Percentiles rank a stretch among this genome's conserved stretches.
phyloP scores from a whole-genome alignment of 2,329 filamentous ascomycete species.

The Pyrenochaeta sp. region DNA sequence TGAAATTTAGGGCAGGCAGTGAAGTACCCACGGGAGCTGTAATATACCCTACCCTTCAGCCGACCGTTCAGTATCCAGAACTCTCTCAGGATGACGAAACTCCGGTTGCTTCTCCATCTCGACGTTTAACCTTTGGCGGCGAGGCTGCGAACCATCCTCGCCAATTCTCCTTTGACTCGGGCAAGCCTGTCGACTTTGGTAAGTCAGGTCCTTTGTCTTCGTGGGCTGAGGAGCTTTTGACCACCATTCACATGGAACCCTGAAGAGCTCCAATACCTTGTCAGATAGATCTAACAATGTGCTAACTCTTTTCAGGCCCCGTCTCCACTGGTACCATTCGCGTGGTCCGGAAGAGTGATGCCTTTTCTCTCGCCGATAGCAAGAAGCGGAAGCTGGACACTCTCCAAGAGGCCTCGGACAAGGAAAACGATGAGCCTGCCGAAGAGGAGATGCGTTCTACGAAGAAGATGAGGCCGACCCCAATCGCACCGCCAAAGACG shows the following conservation, averaged over 20 bases:
- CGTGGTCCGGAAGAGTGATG: slow-evolving; percentile 56
- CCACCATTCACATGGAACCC: not conserved
- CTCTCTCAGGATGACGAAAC: slow-evolving; percentile 40
- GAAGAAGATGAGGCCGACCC: slow-evolving; percentile 43
- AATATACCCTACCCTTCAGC: slow-evolving; percentile 39
- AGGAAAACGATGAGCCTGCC: slow-evolving; percentile 52
- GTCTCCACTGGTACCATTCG: slow-evolving; percentile 50
- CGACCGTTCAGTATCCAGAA: slow-evolving; percentile 48
- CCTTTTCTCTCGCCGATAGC: slow-evolving; percentile 34
- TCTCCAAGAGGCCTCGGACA: slow-evolving; percentile 49
- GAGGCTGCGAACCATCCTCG: slow-evolving; percentile 41
- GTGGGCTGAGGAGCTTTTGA: not conserved
- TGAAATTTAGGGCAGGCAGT: slow-evolving; percentile 45
- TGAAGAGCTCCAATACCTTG: not conserved
- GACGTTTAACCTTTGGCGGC: slow-evolving; percentile 47
- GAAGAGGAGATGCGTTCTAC: slow-evolving; percentile 40
- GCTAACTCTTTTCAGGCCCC: slow-evolving; percentile 32
- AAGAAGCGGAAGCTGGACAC: slow-evolving; percentile 58
- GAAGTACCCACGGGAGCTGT: slow-evolving; percentile 44
- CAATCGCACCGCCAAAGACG: slow-evolving; percentile 38
- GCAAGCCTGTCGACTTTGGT: slow-evolving; percentile 55
- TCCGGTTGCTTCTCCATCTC: slow-evolving; percentile 37
- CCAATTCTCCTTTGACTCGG: slow-evolving; percentile 60
- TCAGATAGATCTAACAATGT: not conserved
- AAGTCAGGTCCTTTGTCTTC: not conserved